Percentiles rank a stretch among this genome's conserved stretches.
These are phyloP conservation scores for Pseudocercospora eumusae DNA, from an alignment of 2,329 filamentous ascomycete genomes.

Conservation along the genomic window DNA sequence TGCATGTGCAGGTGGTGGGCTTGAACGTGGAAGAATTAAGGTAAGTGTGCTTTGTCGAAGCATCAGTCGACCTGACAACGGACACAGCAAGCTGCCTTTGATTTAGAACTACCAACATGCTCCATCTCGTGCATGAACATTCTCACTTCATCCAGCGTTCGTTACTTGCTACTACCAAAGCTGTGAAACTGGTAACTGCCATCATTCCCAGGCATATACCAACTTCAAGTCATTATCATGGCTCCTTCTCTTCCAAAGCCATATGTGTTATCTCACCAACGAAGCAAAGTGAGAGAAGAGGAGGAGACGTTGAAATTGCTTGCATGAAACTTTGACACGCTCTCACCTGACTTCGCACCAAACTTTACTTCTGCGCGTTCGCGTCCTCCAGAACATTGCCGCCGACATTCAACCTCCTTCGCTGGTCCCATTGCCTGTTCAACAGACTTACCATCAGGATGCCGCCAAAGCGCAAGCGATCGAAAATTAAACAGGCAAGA, in stretches of 20 bases:
- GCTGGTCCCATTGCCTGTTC: background rate
- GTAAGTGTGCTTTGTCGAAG: background rate
- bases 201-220: background rate
- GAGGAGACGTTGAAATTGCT: background rate
- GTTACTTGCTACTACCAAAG: background rate
- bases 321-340: background rate
- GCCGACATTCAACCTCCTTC: background rate
- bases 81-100: background rate
- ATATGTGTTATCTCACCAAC: background rate
- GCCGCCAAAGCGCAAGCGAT: conserved; percentile 45
- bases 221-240: too few relatives aligned
- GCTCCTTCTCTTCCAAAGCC: too few relatives aligned
- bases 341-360: background rate
- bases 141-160: background rate
- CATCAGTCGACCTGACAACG: background rate
- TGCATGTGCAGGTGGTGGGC: too few relatives aligned
- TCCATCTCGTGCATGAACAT: background rate
- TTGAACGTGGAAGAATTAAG: background rate
- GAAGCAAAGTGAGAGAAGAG: background rate
- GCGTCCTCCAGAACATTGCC: background rate
- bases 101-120: background rate
- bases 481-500: conserved; percentile 50
- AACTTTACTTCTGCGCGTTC: conserved; percentile 11
- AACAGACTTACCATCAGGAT: conserved; percentile 32
- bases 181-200: background rate